A percentile compares a stretch with the other conserved stretches of the same genome.
Conservation (phyloP, 2,329 filamentous ascomycete species). For the Cladosporium sphaerospermum region DNA sequence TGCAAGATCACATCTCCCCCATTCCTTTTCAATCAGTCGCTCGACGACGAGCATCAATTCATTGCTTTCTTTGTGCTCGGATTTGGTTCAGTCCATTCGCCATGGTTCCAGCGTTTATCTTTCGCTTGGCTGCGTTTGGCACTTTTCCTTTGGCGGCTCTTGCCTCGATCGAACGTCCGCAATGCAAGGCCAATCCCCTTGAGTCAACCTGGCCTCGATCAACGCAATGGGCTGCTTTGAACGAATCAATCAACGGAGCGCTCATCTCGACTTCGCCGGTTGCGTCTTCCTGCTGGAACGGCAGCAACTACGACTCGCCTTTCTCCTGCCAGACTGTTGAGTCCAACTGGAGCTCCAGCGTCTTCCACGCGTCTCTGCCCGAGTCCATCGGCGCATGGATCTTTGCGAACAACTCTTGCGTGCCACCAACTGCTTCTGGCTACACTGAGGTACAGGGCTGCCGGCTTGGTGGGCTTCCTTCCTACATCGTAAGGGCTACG, state of each 20-base stretch:
- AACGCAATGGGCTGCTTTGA: conserved; percentile 13
- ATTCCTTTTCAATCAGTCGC: too few species aligned
- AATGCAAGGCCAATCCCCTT: conserved; percentile 15
- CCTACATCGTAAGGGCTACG: conserved; percentile 32
- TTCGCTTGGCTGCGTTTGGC: too few species aligned
- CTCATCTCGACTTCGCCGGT: conserved; percentile 24
- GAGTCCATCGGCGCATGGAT: conserved; percentile 29
- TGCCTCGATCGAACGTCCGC: neutral
- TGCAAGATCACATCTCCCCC: too few species aligned
- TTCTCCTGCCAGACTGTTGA: conserved; percentile 23
- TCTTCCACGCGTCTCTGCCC: conserved; percentile 28
- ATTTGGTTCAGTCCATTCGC: too few species aligned
- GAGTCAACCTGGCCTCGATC: conserved; percentile 12
- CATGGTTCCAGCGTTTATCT: too few species aligned
- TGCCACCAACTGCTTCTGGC: conserved; percentile 23
- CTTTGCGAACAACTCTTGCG: conserved; percentile 31
- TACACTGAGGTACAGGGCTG: conserved; percentile 26
- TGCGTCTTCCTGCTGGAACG: conserved; percentile 29
- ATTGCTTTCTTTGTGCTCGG: too few species aligned
- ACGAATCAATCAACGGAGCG: conserved; percentile 13
- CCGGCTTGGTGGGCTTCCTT: conserved; percentile 25
- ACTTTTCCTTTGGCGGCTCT: too few species aligned
- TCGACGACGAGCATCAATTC: too few species aligned
- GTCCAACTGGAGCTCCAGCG: conserved; percentile 25
- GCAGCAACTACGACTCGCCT: conserved; percentile 24